Evolutionary conservation across 2,329 filamentous ascomycete species (phyloP).

Genomic region (Xylariales sp.): DNA sequence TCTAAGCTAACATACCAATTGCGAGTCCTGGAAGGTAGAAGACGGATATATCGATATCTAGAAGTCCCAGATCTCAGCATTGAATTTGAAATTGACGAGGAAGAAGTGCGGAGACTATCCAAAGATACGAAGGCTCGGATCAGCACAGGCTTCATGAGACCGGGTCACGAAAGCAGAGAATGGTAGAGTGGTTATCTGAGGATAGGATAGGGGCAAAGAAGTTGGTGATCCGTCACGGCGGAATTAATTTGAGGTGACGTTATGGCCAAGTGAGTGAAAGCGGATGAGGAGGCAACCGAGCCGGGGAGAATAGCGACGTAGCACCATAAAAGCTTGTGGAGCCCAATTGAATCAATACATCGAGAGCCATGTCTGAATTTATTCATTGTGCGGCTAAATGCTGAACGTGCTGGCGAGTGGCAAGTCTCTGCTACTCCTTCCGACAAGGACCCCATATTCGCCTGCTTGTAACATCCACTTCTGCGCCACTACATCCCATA

Average conservation of each 20-base stretch:
- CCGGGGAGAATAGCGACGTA: no score
- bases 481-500: conserved; percentile 41
- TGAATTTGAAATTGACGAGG: neutral
- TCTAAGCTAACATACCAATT: neutral
- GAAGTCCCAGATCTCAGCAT: neutral
- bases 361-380: no score
- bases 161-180: neutral
- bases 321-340: no score
- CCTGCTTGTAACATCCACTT: conserved; percentile 34
- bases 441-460: conserved; percentile 25
- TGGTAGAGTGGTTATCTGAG: neutral
- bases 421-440: conserved; percentile 25
- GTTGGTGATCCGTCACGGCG: no score
- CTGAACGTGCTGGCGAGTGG: conserved; percentile 10
- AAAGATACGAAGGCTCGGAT: neutral
- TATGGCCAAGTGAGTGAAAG: no score
- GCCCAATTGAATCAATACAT: no score
- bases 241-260: no score
- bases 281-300: no score
- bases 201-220: neutral
- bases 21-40: neutral
- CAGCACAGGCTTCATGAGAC: neutral
- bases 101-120: neutral
- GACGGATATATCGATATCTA: neutral
- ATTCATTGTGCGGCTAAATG: no score